These are phyloP conservation scores for Tuber borchii DNA, from an alignment of 495 filamentous ascomycete species.

Conservation along the genomic window DNA sequence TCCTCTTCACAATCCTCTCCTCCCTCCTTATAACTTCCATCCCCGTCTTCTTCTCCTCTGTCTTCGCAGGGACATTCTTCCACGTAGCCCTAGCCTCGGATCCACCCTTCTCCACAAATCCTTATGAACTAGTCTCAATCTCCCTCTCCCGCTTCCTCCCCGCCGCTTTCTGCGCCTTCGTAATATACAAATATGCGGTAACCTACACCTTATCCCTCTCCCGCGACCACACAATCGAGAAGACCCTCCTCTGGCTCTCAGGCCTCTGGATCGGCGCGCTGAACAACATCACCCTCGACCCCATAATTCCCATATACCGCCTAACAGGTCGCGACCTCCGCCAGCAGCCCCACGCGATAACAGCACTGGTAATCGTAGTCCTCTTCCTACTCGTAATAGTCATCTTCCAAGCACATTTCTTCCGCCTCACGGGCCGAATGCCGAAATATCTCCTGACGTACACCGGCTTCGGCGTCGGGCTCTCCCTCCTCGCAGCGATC, in stretches of 20 bases:
- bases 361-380: conserved; percentile 63
- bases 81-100: conserved; percentile 76
- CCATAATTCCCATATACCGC: conserved; percentile 70
- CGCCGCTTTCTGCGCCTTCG: conserved; percentile 65
- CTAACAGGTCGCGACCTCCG: conserved; percentile 69
- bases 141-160: conserved; percentile 69
- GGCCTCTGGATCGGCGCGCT: conserved; percentile 71
- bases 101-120: conserved; percentile 53
- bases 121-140: conserved; percentile 57
- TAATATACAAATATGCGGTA: conserved; percentile 65
- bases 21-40: conserved; percentile 65
- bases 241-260: conserved; percentile 67
- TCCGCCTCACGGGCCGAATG: conserved; percentile 66
- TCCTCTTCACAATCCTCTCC: conserved; percentile 58
- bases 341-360: conserved; percentile 68
- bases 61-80: conserved; percentile 66
- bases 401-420: conserved; percentile 64
- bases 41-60: conserved; percentile 62
- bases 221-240: conserved; percentile 61
- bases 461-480: conserved; percentile 50
- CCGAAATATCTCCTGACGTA: conserved; percentile 69
- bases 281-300: conserved; percentile 75
- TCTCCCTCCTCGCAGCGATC: conserved; percentile 59
- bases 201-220: conserved; percentile 38
- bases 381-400: conserved; percentile 55